Evolutionary conservation across 441 rosid genomes (phyloP).

Genomic region (Adansonia rubrostipa): DNA sequence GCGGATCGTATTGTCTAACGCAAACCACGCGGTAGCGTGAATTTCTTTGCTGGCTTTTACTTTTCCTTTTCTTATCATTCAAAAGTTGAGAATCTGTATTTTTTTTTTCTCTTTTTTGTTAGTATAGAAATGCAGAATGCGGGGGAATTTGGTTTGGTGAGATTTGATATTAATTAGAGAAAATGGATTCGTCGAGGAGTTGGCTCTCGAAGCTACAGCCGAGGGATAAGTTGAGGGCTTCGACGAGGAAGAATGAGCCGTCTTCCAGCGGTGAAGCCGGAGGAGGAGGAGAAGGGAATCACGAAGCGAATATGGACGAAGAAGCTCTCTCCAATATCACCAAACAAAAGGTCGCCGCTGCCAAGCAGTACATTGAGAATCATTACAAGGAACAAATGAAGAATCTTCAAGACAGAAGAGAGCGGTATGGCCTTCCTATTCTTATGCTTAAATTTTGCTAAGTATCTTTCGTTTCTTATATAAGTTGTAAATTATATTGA

Average conservation of each 20-base stretch:
- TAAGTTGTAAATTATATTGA: not conserved
- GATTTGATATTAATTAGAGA: not conserved
- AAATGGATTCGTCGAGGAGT: constrained; percentile 92
- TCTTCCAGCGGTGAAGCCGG: constrained; percentile 32
- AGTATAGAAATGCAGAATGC: constrained; percentile 21
- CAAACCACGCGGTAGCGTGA: constrained; percentile 49
- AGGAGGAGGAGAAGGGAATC: constrained; percentile 32
- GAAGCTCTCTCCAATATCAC: constrained; percentile 72
- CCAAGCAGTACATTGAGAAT: constrained; percentile 93
- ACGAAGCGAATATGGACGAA: constrained; percentile 43
- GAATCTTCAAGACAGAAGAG: constrained; percentile 86
- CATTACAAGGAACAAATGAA: constrained; percentile 98
- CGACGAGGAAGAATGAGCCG: constrained; percentile 50
- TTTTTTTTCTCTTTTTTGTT: not conserved
- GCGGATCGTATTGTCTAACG: constrained; percentile 33
- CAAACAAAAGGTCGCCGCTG: constrained; percentile 89
- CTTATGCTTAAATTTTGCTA: not conserved
- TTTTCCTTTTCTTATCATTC: not conserved
- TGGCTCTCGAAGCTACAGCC: constrained; percentile 90
- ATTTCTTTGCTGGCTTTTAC: constrained; percentile 34
- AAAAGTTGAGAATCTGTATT: constrained; percentile 8
- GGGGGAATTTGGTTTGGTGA: constrained; percentile 14
- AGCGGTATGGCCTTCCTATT: constrained; percentile 49
- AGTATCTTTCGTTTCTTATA: not conserved
- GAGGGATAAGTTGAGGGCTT: constrained; percentile 61